Base-by-base conservation (phyloP, 345 rosid genomes). In the Eucalyptus marginata region DNA sequence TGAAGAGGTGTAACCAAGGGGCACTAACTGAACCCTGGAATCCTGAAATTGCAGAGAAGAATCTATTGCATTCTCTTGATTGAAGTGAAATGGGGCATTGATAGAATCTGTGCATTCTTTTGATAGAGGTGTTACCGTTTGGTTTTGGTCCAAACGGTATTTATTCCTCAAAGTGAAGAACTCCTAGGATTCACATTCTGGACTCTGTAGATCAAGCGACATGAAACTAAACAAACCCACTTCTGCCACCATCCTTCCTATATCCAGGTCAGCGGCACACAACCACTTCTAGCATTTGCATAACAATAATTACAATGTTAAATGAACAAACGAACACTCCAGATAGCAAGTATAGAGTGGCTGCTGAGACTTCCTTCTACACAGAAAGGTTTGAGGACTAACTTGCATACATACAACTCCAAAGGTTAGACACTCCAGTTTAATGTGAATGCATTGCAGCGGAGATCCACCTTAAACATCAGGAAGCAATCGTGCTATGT, bases 401-500 rank as follows among this genome's bases (percentile, higher is more conserved):
- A 29, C 16, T 62, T 13, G 31, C 68, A 62, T 29, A 13, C 68
- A 13, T n/a, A 62, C 68, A 29, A 62, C 68, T 62, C 68, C 33
- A 29, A 62, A 62, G 33, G 68, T 13, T 62, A 31, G 16, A 36
- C 49, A 36, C 86, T 83, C 50, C 18, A 51, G 49, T 33, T 56
- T 40, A 22, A 49, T 25, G 68, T 29, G 6, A 36, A 17, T 25
- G 56, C 17, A 49, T 8, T 12, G 6, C 44, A 17, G 83, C 76
- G 68, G 80, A 52, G 86, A 86, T 86, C 66, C 86, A 87, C 89
- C 90, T 87, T 88, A 58, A 36, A 88, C 86, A 68, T 94, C 92
- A 94, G 91, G 92, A 5, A 56, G 40, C 40, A 40, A 40, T 40
- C 40, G 87, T 54, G 36, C 94, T 96, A 90, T 94, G 96, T 90